Base-by-base conservation (phyloP, 345 rosid species). In the Eucalyptus victrix region DNA sequence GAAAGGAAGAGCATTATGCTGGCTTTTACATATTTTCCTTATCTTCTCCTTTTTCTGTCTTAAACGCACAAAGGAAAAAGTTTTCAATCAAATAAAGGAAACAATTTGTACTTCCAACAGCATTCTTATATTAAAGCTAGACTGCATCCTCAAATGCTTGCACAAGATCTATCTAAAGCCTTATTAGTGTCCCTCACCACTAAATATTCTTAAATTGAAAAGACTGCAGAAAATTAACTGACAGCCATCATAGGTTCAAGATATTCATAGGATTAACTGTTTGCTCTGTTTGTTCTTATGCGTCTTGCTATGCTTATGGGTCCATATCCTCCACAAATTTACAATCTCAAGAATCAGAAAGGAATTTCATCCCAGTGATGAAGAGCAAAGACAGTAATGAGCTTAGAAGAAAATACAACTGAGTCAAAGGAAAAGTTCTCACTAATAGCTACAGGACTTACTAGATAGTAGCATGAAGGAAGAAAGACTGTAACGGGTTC, bases 21-120 rank as follows among this genome's bases (percentile, higher is more conserved):
- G 93, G 92, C 93, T 90, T 91, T 93, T 97, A 54, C 95, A 92
- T 10, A 91, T 88, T n/a, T 90, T 90, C 92, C 94, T 95, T 92
- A 94, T 94, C 91, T 92, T 94, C 91, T 92, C 97, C 95, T 93
- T 95, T 90, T 94, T 94, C 99, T 98, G 92, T 93, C 89, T 88
- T 90, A 86, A 90, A 91, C 88, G 37, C 86, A 67, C 80, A 87
- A n/a, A 80, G 76, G 87, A 87, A 76, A 88, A 91, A 67, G 32
- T 32, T 80, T 76, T 90, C 86, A 80, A 89, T 69, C 90, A 89
- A 85, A 90, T 53, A 56, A 53, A 50, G 40, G 30, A 86, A 65
- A 13, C 40, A 72, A 67, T 32, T 60, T 45, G 40, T 67, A 88
- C 62, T 76, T 76, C 47, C 47, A 76, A 37, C 28, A 37, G 45